A percentile compares a stretch with the other conserved stretches of the same genome.
These are phyloP conservation scores for Aegilops speltoides DNA, from an alignment of 176 grass and related monocot genomes.

Conservation along the genomic window DNA sequence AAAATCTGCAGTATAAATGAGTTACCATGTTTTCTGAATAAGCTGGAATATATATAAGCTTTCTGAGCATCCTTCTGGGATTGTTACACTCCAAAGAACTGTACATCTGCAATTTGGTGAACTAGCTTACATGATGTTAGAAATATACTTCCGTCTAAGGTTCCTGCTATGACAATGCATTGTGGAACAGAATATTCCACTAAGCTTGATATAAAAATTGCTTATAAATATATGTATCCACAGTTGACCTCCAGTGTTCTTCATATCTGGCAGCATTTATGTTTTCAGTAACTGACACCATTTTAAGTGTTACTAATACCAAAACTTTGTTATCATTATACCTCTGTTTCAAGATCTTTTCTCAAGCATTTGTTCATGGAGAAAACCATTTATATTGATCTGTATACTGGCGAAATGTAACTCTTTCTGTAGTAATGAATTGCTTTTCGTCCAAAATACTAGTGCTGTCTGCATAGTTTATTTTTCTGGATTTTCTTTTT, in stretches of 20 bases:
- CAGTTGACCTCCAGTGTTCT: slow-evolving; percentile 11
- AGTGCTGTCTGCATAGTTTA: slow-evolving; percentile 9
- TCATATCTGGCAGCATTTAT: slow-evolving; percentile 22
- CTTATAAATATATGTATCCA: slow-evolving; percentile 17
- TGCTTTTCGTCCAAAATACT: slow-evolving; percentile 9
- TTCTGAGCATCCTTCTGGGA: not conserved
- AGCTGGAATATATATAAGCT: not conserved
- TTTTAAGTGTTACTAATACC: slow-evolving; percentile 8
- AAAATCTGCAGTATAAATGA: not conserved
- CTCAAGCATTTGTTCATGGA: slow-evolving; percentile 2
- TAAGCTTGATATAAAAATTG: slow-evolving; percentile 23
- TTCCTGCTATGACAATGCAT: not conserved
- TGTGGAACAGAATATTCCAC: slow-evolving; percentile 23
- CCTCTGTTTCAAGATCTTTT: not conserved
- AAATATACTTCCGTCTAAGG: slow-evolving; percentile 9
- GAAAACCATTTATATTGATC: not conserved
- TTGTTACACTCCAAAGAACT: slow-evolving; percentile 7
- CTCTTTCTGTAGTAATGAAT: not conserved
- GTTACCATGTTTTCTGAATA: slow-evolving; percentile 3
- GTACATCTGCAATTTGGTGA: not conserved
- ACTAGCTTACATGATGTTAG: not conserved
- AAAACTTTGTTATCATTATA: slow-evolving; percentile 17
- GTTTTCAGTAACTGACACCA: not conserved
- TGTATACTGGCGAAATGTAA: not conserved
- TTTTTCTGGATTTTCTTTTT: not conserved